phyloP scores from a whole-genome alignment of 176 grass and related monocot species.

The Avena atlantica region DNA sequence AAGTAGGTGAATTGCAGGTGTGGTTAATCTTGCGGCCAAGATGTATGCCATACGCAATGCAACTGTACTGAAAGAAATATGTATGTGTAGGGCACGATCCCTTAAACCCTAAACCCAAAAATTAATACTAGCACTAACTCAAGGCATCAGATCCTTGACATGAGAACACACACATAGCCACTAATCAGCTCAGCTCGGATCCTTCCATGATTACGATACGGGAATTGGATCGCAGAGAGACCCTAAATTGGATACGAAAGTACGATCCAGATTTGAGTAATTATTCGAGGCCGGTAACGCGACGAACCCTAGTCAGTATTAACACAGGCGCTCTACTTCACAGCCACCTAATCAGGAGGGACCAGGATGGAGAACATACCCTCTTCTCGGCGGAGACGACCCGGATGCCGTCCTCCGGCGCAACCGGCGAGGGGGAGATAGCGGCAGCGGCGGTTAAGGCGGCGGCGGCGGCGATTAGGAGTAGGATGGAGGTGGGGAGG shows the following conservation, averaged over 20 bases:
- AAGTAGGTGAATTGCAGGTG: background rate
- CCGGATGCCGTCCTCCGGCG: conserved; percentile 50
- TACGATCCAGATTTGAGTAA: conserved; percentile 26
- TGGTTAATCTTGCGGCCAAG: background rate
- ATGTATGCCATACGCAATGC: background rate
- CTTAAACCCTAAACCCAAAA: conserved; percentile 23
- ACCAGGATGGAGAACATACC: conserved; percentile 17
- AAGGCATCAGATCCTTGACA: background rate
- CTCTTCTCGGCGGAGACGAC: conserved; percentile 59
- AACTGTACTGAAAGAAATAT: background rate
- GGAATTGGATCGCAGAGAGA: background rate
- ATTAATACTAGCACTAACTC: background rate
- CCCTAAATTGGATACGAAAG: background rate
- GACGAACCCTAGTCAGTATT: background rate
- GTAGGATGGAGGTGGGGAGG: background rate
- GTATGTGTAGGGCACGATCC: background rate
- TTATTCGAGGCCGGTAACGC: background rate
- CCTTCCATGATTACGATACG: background rate
- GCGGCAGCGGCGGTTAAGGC: background rate
- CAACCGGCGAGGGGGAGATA: background rate
- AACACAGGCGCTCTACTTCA: background rate
- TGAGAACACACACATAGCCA: background rate
- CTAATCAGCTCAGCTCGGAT: background rate
- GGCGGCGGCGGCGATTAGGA: background rate
- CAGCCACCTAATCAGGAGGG: background rate